Base-by-base conservation (phyloP, 1,284 basidiomycete species). In the Cystobasidium pallidum region DNA sequence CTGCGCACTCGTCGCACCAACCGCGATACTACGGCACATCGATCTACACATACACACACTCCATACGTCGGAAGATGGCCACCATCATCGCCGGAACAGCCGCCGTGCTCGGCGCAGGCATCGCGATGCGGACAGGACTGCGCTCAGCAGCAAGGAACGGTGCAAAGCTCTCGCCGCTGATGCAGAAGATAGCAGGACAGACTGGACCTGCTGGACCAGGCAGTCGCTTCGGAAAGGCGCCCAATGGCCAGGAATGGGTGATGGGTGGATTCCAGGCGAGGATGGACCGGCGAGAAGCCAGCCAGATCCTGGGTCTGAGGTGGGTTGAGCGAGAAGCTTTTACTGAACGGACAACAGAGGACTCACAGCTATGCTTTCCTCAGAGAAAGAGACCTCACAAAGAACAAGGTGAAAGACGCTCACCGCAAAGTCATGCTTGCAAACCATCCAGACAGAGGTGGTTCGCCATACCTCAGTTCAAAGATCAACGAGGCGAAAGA, bases 391-490 rank as follows among this genome's bases (percentile, higher is more conserved):
- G 86, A 90, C 10, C 84, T 84, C 74, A 83, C 93, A 39, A 85
- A 86, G n/a, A 86, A 81, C 59, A 87, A 85, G 79, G 81, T 94
- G 74, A 94, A 95, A 83, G 92, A 94, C 78, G 91, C 92, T 0
- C 93, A 95, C 81, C 87, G 93, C 65, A 87, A 88, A 54, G 90
- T 96, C 77, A 96, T 95, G 92, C 85, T 95, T 58, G 89, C 91
- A 28, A 98, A 97, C 82, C 94, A 97, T 82, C 95, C 95, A 19
- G 94, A 98, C 84, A 86, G 94, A 75, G 94, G 94, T 51, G 95
- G 95, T 36, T 91, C 92, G 13, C 95, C 95, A 0, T 97, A 95
- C 82, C 83, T 99, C 47, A 95, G 95, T n/a, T 94, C 92, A 79
- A 98, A 96, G 54, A 68, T 71, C 47, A 73, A 70, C 55, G 66